Evolutionary conservation across 2,329 filamentous ascomycete genomes (phyloP).

Genomic region (Tolypocladium sp.): DNA sequence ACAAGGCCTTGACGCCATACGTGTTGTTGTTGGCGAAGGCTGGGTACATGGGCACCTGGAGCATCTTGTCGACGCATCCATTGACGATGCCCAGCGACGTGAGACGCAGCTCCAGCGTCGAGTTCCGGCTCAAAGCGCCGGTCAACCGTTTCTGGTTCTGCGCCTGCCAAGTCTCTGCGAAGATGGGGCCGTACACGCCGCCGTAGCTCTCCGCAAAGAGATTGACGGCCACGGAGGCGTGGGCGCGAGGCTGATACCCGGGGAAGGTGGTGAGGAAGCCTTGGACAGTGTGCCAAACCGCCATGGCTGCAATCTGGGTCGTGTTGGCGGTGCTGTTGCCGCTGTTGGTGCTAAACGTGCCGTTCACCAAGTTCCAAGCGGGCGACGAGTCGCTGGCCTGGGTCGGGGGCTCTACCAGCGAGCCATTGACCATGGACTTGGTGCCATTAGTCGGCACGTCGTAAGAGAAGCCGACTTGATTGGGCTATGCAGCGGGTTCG

Average conservation of each 20-base stretch:
- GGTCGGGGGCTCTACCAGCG: constrained; percentile 19
- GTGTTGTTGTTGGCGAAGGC: constrained; percentile 54
- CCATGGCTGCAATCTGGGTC: constrained; percentile 44
- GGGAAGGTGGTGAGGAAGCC: constrained; percentile 51
- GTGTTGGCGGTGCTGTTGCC: constrained; percentile 41
- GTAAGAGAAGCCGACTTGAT: constrained; percentile 61
- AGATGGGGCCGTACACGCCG: constrained; percentile 60
- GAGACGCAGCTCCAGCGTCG: constrained; percentile 50
- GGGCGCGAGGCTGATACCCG: constrained; percentile 42
- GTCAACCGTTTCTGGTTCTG: constrained; percentile 51
- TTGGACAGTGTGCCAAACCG: constrained; percentile 58
- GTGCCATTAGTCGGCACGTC: constrained; percentile 56
- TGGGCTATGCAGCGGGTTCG: constrained; percentile 38
- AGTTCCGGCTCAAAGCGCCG: constrained; percentile 36
- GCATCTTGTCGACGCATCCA: constrained; percentile 56
- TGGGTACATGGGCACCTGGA: constrained; percentile 50
- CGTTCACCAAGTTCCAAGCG: constrained; percentile 42
- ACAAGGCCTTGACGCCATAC: constrained; percentile 52
- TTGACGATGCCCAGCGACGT: constrained; percentile 61
- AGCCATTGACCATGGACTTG: constrained; percentile 33
- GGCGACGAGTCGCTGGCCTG: constrained; percentile 8
- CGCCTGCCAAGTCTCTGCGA: constrained; percentile 47
- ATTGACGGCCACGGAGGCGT: constrained; percentile 46
- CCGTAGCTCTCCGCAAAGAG: constrained; percentile 63
- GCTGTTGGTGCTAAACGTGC: constrained; percentile 54